Percentiles rank a stretch among this genome's conserved stretches.
phyloP scores from a whole-genome alignment of 1,284 basidiomycete genomes.

The Paramarasmius palmivorus region DNA sequence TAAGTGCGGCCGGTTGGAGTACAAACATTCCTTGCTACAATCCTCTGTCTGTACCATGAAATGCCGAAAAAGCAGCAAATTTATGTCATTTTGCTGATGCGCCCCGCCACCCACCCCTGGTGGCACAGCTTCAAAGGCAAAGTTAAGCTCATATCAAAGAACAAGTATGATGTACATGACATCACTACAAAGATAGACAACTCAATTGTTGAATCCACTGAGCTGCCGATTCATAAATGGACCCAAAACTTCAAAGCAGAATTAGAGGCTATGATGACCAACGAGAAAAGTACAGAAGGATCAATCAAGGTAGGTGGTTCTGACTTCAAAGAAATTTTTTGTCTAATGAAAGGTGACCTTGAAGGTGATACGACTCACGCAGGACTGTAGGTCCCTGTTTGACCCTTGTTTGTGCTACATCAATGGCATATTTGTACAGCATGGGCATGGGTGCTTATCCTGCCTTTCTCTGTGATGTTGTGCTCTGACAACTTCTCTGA shows the following conservation, averaged over 20 bases:
- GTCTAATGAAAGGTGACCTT: too few species aligned
- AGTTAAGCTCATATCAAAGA: slow-evolving; percentile 78
- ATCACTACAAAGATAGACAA: slow-evolving; percentile 79
- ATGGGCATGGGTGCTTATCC: too few species aligned
- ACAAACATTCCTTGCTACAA: slow-evolving; percentile 94
- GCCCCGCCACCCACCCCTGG: slow-evolving; percentile 94
- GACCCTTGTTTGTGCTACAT: too few species aligned
- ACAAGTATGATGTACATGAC: slow-evolving; percentile 89
- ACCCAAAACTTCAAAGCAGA: slow-evolving; percentile 92
- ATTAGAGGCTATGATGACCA: slow-evolving; percentile 75
- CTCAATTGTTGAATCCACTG: slow-evolving; percentile 91
- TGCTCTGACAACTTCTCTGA: too few species aligned
- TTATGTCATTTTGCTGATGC: too few species aligned
- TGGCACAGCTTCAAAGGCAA: slow-evolving; percentile 94
- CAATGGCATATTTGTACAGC: too few species aligned
- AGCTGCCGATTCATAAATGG: slow-evolving; percentile 96
- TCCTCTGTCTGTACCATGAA: slow-evolving; percentile 84
- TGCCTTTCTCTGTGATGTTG: too few species aligned
- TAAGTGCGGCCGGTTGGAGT: slow-evolving; percentile 74
- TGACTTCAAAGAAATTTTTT: background rate
- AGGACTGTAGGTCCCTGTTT: too few species aligned
- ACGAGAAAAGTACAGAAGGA: slow-evolving; percentile 68
- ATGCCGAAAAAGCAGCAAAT: slow-evolving; percentile 80
- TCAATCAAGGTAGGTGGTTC: slow-evolving; percentile 55
- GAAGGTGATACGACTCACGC: too few species aligned